Conservation (phyloP, 306 rosid genomes). For the Astragalus glycyphyllos region DNA sequence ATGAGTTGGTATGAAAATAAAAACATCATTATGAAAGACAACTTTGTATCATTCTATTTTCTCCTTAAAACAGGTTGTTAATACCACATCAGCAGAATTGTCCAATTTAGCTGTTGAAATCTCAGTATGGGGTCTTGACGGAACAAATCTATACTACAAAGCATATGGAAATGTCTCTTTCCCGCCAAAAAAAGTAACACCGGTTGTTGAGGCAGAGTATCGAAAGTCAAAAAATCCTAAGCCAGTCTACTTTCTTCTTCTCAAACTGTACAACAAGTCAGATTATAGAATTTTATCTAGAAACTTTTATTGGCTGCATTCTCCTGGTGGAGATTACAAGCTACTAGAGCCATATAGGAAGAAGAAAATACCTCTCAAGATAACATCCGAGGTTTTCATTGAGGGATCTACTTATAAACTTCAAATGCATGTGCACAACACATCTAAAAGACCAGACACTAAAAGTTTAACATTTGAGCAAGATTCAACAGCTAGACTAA, state of each 20-base stretch:
- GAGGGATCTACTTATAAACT: conserved; percentile 67
- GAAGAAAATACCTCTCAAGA: conserved; percentile 77
- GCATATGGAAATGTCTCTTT: conserved; percentile 48
- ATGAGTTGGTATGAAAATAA: conserved; percentile 28
- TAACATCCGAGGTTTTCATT: conserved; percentile 61
- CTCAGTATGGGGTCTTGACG: conserved; percentile 94
- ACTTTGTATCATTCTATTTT: conserved; percentile 40
- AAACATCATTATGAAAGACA: background rate
- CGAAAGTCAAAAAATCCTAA: conserved; percentile 73
- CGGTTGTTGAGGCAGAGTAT: conserved; percentile 79
- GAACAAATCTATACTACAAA: conserved; percentile 73
- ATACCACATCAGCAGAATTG: conserved; percentile 75
- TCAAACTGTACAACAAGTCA: conserved; percentile 69
- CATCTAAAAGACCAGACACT: conserved; percentile 59
- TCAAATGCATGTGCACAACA: conserved; percentile 72
- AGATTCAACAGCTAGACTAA: conserved; percentile 46
- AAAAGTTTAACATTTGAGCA: conserved; percentile 47
- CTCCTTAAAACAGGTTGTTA: conserved; percentile 69
- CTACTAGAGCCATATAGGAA: conserved; percentile 73
- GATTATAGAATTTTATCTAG: conserved; percentile 68
- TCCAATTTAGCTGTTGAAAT: conserved; percentile 78
- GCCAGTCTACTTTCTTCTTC: conserved; percentile 91
- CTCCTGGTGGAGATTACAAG: conserved; percentile 83
- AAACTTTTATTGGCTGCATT: conserved; percentile 93
- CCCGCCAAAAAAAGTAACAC: conserved; percentile 46